These are phyloP conservation scores for Vinca minor DNA, from an alignment of 257 asterid genomes.

Conservation along the genomic window DNA sequence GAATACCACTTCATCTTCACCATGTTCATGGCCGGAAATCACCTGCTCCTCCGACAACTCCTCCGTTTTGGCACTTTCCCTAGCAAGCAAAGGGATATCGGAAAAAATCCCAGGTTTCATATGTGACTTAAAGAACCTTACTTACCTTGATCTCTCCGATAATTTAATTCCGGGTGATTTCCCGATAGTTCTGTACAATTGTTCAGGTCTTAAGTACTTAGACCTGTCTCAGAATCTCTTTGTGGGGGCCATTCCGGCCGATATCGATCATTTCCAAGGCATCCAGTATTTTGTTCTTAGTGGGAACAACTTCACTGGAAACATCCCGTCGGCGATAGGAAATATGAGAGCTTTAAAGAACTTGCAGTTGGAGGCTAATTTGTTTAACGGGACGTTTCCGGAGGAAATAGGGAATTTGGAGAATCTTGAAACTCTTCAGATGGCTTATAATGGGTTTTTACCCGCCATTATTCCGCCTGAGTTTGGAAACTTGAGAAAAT, in stretches of 20 bases:
- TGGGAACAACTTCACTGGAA: slow-evolving; percentile 71
- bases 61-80: slow-evolving; percentile 35
- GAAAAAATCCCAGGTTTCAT: slow-evolving; percentile 42
- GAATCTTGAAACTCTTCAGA: slow-evolving; percentile 45
- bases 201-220: slow-evolving; percentile 39
- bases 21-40: slow-evolving; percentile 33
- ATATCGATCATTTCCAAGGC: slow-evolving; percentile 34
- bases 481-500: slow-evolving; percentile 44
- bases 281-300: slow-evolving; percentile 46
- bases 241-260: slow-evolving; percentile 50
- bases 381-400: slow-evolving; percentile 63
- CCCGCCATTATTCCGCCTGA: slow-evolving; percentile 49
- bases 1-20: slow-evolving; percentile 32
- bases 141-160: slow-evolving; percentile 32
- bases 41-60: slow-evolving; percentile 27
- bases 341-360: slow-evolving; percentile 34
- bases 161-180: slow-evolving; percentile 45
- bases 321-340: slow-evolving; percentile 61
- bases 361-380: slow-evolving; percentile 32
- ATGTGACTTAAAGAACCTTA: slow-evolving; percentile 41
- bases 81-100: slow-evolving; percentile 20
- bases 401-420: slow-evolving; percentile 48
- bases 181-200: slow-evolving; percentile 40
- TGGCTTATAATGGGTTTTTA: slow-evolving; percentile 50
- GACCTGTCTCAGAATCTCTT: slow-evolving; percentile 39